A percentile compares a stretch with the other conserved stretches of the same genome.
Conservation (phyloP, 768 basidiomycete species). For the Chalciporus chontae region DNA sequence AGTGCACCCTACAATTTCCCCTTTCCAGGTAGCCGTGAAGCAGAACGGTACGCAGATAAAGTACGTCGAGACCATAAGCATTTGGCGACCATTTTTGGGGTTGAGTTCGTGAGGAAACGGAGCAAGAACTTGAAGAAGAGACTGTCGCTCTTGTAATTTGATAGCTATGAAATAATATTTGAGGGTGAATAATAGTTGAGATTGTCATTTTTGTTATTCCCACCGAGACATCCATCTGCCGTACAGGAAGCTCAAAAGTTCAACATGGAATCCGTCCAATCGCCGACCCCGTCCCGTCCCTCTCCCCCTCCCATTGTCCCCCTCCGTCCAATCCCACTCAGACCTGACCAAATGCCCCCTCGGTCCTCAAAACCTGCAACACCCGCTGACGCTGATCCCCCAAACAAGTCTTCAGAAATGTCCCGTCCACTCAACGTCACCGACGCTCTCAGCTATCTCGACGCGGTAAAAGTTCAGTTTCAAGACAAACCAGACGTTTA, state of each 20-base stretch:
- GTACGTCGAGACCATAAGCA: background rate
- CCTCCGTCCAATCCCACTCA: background rate
- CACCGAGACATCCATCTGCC: too few relatives aligned
- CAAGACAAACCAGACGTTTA: slow-evolving; percentile 89
- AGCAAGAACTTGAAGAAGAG: background rate
- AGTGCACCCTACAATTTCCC: background rate
- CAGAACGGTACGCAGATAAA: background rate
- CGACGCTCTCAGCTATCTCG: slow-evolving; percentile 90
- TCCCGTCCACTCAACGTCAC: slow-evolving; percentile 81
- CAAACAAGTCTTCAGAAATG: slow-evolving; percentile 36
- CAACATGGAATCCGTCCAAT: slow-evolving; percentile 10
- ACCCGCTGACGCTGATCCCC: slow-evolving; percentile 26
- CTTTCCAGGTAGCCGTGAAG: background rate
- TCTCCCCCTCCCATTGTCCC: background rate
- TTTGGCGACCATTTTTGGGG: background rate
- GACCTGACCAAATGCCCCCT: slow-evolving; percentile 7
- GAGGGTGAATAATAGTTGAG: too few relatives aligned
- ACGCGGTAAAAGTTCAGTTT: slow-evolving; percentile 92
- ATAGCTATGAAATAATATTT: too few relatives aligned
- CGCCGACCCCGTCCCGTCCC: background rate
- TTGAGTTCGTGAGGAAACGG: background rate
- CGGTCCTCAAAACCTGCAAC: slow-evolving; percentile 34
- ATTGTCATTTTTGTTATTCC: too few relatives aligned
- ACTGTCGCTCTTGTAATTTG: too few relatives aligned
- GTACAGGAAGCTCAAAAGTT: slow-evolving; percentile 2